Conservation (phyloP, 345 rosid species). For the Camelina hispida region DNA sequence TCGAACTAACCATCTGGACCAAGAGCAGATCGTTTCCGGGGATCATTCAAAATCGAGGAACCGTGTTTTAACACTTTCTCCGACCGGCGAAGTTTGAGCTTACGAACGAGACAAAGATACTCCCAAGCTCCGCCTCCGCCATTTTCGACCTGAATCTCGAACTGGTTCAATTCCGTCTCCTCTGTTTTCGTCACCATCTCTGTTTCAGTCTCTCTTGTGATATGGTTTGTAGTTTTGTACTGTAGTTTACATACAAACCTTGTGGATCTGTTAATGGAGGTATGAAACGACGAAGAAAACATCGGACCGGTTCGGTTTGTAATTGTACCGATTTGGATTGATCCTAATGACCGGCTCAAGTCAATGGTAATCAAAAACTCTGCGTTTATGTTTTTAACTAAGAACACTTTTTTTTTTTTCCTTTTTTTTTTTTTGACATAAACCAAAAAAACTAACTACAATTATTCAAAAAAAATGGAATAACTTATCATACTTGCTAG, state of each 20-base stretch:
- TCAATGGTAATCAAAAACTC: too few relatives aligned
- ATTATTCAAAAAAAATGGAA: too few relatives aligned
- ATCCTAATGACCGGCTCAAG: background rate
- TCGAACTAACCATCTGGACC: constrained; percentile 74
- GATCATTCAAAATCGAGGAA: constrained; percentile 66
- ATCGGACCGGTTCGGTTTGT: constrained; percentile 9
- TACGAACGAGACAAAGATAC: constrained; percentile 77
- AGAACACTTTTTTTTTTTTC: too few relatives aligned
- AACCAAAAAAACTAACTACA: too few relatives aligned
- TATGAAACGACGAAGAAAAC: background rate
- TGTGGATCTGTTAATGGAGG: constrained; percentile 25
- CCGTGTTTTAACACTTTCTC: constrained; percentile 85
- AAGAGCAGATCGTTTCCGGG: constrained; percentile 65
- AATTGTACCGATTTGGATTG: background rate
- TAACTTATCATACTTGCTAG: too few relatives aligned
- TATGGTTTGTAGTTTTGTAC: background rate
- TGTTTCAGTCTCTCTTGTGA: background rate
- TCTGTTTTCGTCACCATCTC: constrained; percentile 87
- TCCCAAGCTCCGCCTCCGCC: constrained; percentile 98
- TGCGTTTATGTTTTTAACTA: too few relatives aligned
- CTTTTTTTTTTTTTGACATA: too few relatives aligned
- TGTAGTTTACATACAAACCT: background rate
- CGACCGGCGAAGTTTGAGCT: constrained; percentile 90
- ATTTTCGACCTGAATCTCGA: constrained; percentile 86
- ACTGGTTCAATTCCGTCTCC: constrained; percentile 64